Base-by-base conservation (phyloP, 2,329 filamentous ascomycete species). In the Venturia oleaginea region DNA sequence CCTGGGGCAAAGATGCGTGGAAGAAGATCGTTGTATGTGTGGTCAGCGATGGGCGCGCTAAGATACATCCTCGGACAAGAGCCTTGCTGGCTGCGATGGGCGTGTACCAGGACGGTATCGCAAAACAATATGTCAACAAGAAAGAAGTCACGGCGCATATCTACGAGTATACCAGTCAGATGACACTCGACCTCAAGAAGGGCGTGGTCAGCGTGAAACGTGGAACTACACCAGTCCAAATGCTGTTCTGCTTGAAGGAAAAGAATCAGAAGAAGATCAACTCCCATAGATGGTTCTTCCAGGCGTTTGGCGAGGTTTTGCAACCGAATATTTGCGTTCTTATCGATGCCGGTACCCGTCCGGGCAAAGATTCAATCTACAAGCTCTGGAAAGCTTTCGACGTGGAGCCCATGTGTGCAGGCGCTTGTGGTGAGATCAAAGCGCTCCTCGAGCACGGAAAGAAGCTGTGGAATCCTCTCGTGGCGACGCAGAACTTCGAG, bases 261-360 rank as follows among this genome's bases (percentile, higher is more conserved):
- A 97, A 97, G 84, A 99, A 99, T 74, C 92, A 97, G 79, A 99
- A 99, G 82, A 99, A 99, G 83, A 99, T 99, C 84, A 99, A 99
- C 75, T 97, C 94, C 0, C 94, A 99, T 76, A 83, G 94, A 74
- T 99, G 94, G 94, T 97, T 99, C 80, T 99, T 99, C 83, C 89
- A 95, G 70, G 94, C 93, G 0, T 99, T 99, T 74, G 94, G 94
- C 38, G 85, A 87, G 27, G 90, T 97, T 3, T 79, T 99, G 55
- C 89, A 97, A 67, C 94, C 94, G 46, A 97, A 97, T 72, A 96
- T 99, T 70, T 97, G 94, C 72, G 93, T 97, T 13, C 83, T 99
- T 62, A 85, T 99, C 68, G 94, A 99, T 77, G 94, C 94, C 1
- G 94, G 94, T 79, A 99, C 94, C 0, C 92, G 92, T 69, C 94